Conservation (phyloP, 1,139 yeast species). For the Hansenula lynferdii region DNA sequence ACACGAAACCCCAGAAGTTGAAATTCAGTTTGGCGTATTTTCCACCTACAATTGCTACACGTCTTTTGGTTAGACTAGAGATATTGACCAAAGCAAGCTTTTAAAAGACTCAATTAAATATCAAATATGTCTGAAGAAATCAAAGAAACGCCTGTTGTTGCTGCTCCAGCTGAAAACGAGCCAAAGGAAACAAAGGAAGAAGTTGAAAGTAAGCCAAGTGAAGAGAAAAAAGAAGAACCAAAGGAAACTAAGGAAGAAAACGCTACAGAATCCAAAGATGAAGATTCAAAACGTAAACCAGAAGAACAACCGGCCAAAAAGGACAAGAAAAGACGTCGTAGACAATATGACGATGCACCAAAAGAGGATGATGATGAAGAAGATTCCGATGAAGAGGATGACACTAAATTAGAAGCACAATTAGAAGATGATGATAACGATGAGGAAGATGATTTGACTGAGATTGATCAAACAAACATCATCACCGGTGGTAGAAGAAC, state of each 20-base stretch:
- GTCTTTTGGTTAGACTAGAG: too few relatives aligned
- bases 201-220: too few relatives aligned
- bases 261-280: conserved; percentile 45
- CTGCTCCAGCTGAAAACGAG: conserved; percentile 6
- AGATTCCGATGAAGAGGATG: conserved; percentile 53
- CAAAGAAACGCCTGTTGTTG: conserved; percentile 7
- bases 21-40: too few relatives aligned
- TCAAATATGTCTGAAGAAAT: conserved; percentile 11
- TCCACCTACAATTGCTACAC: too few relatives aligned
- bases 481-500: conserved; percentile 86
- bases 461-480: conserved; percentile 81
- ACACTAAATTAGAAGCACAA: conserved; percentile 41
- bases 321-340: conserved; percentile 37
- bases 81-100: too few relatives aligned
- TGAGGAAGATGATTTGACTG: conserved; percentile 76
- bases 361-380: conserved; percentile 39
- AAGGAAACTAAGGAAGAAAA: conserved; percentile 18
- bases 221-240: conserved; percentile 15
- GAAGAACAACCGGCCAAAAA: conserved; percentile 30
- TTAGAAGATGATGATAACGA: conserved; percentile 43
- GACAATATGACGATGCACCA: conserved; percentile 38
- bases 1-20: too few relatives aligned
- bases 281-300: conserved; percentile 36
- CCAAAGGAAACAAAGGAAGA: conserved; percentile 10
- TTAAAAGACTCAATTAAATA: not conserved